Evolutionary conservation across 331 rosid species (phyloP).

Genomic region (Rhamnella rubrinervis): DNA sequence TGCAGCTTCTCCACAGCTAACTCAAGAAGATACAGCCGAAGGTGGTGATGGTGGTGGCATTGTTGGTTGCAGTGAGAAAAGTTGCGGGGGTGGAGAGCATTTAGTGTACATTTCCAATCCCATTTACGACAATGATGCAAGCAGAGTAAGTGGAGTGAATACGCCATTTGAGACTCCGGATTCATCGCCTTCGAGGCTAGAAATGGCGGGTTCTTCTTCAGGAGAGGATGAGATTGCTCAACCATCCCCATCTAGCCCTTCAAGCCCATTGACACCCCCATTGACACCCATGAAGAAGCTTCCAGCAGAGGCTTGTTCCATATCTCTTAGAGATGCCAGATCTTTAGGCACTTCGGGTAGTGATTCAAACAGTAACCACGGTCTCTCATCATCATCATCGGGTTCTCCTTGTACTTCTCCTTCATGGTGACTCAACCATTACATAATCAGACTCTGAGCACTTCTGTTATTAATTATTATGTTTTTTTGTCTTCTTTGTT

Average conservation of each 20-base stretch:
- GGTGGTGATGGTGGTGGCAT: not conserved
- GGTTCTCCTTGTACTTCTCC: constrained; percentile 81
- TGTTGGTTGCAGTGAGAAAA: constrained; percentile 10
- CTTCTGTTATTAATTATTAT: not conserved
- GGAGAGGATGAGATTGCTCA: constrained; percentile 35
- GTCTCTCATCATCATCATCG: constrained; percentile 67
- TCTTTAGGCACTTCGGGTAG: constrained; percentile 60
- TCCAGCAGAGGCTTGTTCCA: constrained; percentile 64
- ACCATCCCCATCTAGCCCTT: constrained; percentile 21
- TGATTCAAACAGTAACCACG: constrained; percentile 66
- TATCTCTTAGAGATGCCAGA: constrained; percentile 64
- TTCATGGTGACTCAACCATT: constrained; percentile 64
- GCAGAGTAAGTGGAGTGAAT: constrained; percentile 24
- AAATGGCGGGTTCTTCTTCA: constrained; percentile 49
- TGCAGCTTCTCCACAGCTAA: constrained; percentile 31
- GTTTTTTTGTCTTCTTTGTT: not conserved
- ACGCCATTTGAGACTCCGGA: constrained; percentile 91
- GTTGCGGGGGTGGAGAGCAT: constrained; percentile 22
- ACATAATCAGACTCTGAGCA: constrained; percentile 1
- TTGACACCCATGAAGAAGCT: constrained; percentile 86
- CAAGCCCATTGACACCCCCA: constrained; percentile 62
- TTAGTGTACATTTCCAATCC: constrained; percentile 91
- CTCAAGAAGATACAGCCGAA: constrained; percentile 28
- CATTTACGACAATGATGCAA: constrained; percentile 58
- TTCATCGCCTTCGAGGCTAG: constrained; percentile 71